These are phyloP conservation scores for Garcia nutans DNA, from an alignment of 345 rosid genomes.

Conservation along the genomic window DNA sequence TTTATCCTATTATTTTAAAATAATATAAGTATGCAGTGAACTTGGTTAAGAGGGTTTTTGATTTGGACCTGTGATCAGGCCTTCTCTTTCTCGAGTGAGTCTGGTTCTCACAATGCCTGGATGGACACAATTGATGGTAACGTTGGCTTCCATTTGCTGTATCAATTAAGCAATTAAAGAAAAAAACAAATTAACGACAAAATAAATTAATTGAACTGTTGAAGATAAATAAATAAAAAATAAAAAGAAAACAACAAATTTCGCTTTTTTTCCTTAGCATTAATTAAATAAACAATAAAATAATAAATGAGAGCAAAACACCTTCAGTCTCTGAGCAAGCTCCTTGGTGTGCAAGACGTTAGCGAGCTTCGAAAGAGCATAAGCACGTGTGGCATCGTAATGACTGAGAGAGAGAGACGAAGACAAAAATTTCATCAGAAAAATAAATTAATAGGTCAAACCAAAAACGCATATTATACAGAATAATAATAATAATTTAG, in stretches of 20 bases:
- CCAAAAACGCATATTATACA: background rate
- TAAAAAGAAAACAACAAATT: slow-evolving; percentile 37
- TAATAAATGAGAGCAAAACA: slow-evolving; percentile 12
- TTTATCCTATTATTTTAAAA: no score
- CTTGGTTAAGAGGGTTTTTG: background rate
- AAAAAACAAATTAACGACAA: background rate
- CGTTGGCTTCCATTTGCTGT: slow-evolving; percentile 80
- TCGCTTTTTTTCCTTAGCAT: slow-evolving; percentile 21
- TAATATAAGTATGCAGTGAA: no score
- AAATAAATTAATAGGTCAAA: slow-evolving; percentile 31
- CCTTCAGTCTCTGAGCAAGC: slow-evolving; percentile 79
- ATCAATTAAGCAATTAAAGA: background rate
- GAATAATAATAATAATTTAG: background rate
- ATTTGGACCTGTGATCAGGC: slow-evolving; percentile 65
- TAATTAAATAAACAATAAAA: background rate
- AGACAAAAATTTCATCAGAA: slow-evolving; percentile 3
- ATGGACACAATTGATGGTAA: slow-evolving; percentile 86
- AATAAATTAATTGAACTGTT: background rate
- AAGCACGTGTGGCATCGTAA: slow-evolving; percentile 94
- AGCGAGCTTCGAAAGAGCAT: slow-evolving; percentile 98
- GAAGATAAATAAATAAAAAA: background rate
- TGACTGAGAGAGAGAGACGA: slow-evolving; percentile 35
- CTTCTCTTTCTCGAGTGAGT: slow-evolving; percentile 91
- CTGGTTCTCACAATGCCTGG: slow-evolving; percentile 94
- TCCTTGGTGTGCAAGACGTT: slow-evolving; percentile 95